Evolutionary conservation across 768 basidiomycete genomes (phyloP).

Genomic region (Amanita muscaria): DNA sequence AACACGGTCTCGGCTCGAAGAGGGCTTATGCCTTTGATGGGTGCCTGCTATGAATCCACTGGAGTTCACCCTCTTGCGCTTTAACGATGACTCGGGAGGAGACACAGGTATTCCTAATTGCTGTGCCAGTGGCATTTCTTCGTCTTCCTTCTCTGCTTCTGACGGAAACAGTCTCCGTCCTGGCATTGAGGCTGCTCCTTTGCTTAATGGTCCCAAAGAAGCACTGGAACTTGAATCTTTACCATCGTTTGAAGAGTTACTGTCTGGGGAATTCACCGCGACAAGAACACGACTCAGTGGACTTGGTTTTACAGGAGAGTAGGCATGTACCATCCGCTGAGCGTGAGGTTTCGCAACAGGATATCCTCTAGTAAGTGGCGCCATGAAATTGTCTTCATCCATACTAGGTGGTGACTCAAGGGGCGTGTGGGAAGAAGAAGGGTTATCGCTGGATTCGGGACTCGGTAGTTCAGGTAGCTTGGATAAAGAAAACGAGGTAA

Average conservation of each 20-base stretch:
- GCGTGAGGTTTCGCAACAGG: conserved; percentile 67
- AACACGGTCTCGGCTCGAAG: neutral
- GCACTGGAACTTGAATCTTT: conserved; percentile 12
- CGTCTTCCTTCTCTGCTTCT: conserved; percentile 2
- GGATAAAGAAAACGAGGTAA: neutral
- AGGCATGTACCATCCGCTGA: conserved; percentile 66
- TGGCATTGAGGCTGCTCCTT: neutral
- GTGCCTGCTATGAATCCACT: neutral
- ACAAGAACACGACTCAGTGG: conserved; percentile 73
- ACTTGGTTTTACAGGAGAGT: conserved; percentile 74
- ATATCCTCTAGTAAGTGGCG: conserved; percentile 34
- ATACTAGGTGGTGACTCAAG: neutral
- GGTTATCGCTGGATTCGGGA: neutral
- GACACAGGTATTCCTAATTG: conserved; percentile 7
- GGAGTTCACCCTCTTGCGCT: conserved; percentile 8
- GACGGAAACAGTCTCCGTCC: conserved; percentile 14
- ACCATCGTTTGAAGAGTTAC: conserved; percentile 18
- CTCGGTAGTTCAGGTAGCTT: neutral
- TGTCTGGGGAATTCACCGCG: conserved; percentile 54
- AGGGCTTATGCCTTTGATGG: neutral
- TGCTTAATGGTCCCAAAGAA: neutral
- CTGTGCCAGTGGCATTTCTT: conserved; percentile 4
- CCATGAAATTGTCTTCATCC: conserved; percentile 1
- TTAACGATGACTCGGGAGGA: conserved; percentile 5
- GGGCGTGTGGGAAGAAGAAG: neutral